Conservation (phyloP, 1,284 basidiomycete genomes). For the Leccinum pachyderme region DNA sequence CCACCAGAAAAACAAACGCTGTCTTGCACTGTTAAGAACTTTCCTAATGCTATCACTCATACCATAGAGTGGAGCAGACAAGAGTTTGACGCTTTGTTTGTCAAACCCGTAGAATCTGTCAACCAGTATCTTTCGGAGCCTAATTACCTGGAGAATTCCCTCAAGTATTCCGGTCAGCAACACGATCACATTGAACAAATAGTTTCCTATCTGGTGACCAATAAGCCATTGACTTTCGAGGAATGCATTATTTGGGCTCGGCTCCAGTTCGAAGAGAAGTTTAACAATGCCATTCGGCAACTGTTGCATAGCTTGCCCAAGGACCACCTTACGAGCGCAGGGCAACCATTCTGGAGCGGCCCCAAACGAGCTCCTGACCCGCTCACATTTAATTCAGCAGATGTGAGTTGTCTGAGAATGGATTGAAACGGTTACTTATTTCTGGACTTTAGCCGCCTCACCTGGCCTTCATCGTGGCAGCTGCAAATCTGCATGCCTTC, state of each 20-base stretch:
- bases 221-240: slow-evolving; percentile 93
- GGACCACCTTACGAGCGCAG: slow-evolving; percentile 86
- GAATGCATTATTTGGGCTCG: slow-evolving; percentile 98
- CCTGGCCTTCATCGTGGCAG: slow-evolving; percentile 88
- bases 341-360: slow-evolving; percentile 96
- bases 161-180: slow-evolving; percentile 89
- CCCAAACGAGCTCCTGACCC: slow-evolving; percentile 98
- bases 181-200: slow-evolving; percentile 92
- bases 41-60: slow-evolving; percentile 98
- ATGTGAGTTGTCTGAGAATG: slow-evolving; percentile 55
- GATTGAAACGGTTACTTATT: slow-evolving; percentile 2
- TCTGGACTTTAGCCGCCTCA: slow-evolving; percentile 67
- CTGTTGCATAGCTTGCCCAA: slow-evolving; percentile 93
- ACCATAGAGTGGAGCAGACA: slow-evolving; percentile 99
- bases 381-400: slow-evolving; percentile 80
- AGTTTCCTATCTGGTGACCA: slow-evolving; percentile 85
- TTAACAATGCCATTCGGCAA: slow-evolving; percentile 92
- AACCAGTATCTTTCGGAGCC: slow-evolving; percentile 97
- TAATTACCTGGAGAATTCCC: slow-evolving; percentile 89
- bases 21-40: slow-evolving; percentile 98
- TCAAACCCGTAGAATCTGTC: slow-evolving; percentile 92
- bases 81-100: slow-evolving; percentile 91
- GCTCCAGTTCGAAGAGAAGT: slow-evolving; percentile 94
- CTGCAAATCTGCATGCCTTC: slow-evolving; percentile 95
- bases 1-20: slow-evolving; percentile 98